A percentile compares a stretch with the other conserved stretches of the same genome.
These are phyloP conservation scores for Claviceps paspali DNA, from an alignment of 2,329 filamentous ascomycete genomes.

Conservation along the genomic window DNA sequence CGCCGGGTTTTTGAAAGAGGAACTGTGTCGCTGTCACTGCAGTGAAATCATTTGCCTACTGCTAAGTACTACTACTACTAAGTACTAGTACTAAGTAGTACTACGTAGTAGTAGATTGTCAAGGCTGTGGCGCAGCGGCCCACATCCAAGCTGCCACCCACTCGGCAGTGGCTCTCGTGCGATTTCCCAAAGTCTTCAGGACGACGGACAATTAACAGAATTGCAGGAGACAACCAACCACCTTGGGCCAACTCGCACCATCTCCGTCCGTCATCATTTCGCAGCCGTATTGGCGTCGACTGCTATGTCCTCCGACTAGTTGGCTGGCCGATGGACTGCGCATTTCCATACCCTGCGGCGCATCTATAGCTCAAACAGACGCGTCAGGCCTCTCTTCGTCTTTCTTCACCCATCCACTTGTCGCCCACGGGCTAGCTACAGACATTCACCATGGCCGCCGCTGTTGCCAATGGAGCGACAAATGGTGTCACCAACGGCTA, in stretches of 20 bases:
- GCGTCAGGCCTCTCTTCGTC: slow-evolving; percentile 11
- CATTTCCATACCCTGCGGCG: slow-evolving; percentile 15
- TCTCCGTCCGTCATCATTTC: background rate
- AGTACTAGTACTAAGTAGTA: too few species aligned
- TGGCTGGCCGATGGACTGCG: slow-evolving; percentile 15
- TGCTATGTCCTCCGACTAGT: slow-evolving; percentile 13
- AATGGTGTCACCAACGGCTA: slow-evolving; percentile 29
- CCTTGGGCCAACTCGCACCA: background rate
- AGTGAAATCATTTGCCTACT: too few species aligned
- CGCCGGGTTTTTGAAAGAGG: background rate
- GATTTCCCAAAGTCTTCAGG: background rate
- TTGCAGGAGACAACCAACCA: too few species aligned
- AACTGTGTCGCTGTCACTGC: background rate
- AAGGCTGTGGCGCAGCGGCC: background rate
- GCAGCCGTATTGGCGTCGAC: slow-evolving; percentile 5
- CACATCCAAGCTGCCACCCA: background rate
- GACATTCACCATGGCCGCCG: slow-evolving; percentile 24
- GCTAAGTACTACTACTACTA: too few species aligned
- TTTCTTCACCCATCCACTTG: background rate
- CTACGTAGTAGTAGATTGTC: background rate
- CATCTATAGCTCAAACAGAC: slow-evolving; percentile 16
- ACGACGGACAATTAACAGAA: too few species aligned
- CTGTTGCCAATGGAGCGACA: slow-evolving; percentile 26
- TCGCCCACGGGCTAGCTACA: background rate
- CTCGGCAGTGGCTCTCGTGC: background rate